Evolutionary conservation across 257 asterid genomes (phyloP), one percentile per base, ranked within the genome.

Genomic region (Gentiana dahurica): DNA sequence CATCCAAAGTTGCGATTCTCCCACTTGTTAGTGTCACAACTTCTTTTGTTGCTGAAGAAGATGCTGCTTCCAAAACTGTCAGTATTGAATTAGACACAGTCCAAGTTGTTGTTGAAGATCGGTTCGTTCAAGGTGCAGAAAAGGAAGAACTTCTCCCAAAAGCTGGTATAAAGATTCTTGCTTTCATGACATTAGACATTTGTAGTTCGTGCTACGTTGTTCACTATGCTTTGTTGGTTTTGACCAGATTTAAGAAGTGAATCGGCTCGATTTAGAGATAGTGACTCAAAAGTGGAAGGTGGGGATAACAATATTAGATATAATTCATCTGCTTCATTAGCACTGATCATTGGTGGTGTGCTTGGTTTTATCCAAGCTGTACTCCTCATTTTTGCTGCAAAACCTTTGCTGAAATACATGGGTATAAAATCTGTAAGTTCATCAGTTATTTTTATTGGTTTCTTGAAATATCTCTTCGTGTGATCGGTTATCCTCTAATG

Each of bases 41-140:
- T 44, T 81, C 88, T n/a, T 73, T 75, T 64, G 88, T 81, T 43
- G 88, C 88, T 34, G 88, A 77, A 66, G 88, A 81, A 68, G 84
- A 81, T 46, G 74, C 75, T 55, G 74, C 75, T 55, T 54, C 59
- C 36, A 60, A 51, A 56, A 64, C 65, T 61, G 60, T 57, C 11
- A 2, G 47, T 5, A 52, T 10, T 8, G 71, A 71, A 61, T 37
- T 35, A 32, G 62, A 53, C 59, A 80, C 61, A 57, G 63, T 71
- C 53, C 80, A 71, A 67, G 8, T 41, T 24, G 33, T 12, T 24
- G n/a, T 52, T 5, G 71, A 66, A 47, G 59, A 24, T 47, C 56
- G 61, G 35, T 8, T 37, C 33, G 46, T 45, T 37, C 13, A 36
- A 33, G 59, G 53, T 11, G 12, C 3, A 8, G 61, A 59, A 59